A percentile compares a stretch with the other conserved stretches of the same genome.
Conservation (phyloP, 441 rosid species). For the Gossypium schwendimanii region DNA sequence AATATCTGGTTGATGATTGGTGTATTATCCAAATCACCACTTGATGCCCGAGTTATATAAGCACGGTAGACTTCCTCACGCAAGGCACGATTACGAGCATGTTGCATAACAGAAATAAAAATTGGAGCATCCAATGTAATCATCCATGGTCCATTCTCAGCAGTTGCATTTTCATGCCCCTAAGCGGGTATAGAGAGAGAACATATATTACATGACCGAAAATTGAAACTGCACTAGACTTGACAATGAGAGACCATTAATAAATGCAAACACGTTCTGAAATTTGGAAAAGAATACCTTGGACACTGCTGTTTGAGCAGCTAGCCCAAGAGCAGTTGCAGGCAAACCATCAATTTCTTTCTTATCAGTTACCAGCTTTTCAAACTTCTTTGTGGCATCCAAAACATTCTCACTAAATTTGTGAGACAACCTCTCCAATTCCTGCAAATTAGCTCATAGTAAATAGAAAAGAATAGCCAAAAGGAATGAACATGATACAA, state of each 20-base stretch:
- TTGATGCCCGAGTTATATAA: no score
- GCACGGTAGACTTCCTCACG: no score
- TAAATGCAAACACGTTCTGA: neutral
- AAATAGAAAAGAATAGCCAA: neutral
- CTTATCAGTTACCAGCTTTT: constrained; percentile 66
- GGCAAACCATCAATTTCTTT: constrained; percentile 72
- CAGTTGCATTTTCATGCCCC: constrained; percentile 81
- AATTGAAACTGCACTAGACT: neutral
- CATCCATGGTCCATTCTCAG: constrained; percentile 85
- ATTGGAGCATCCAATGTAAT: constrained; percentile 76
- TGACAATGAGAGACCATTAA: neutral
- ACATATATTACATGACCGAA: neutral
- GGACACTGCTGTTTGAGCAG: constrained; percentile 76
- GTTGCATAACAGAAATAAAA: no score
- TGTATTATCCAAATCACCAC: no score
- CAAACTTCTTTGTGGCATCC: constrained; percentile 86
- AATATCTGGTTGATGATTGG: no score
- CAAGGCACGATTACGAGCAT: no score
- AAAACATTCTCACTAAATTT: constrained; percentile 78
- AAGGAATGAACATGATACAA: neutral
- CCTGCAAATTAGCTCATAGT: constrained; percentile 36
- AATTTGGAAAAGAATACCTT: constrained; percentile 41
- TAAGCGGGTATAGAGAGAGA: constrained; percentile 14
- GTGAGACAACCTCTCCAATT: constrained; percentile 62
- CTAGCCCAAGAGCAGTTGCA: constrained; percentile 72